phyloP scores from a whole-genome alignment of 1,139 yeast genomes.

The Tardiomyces depauwii region DNA sequence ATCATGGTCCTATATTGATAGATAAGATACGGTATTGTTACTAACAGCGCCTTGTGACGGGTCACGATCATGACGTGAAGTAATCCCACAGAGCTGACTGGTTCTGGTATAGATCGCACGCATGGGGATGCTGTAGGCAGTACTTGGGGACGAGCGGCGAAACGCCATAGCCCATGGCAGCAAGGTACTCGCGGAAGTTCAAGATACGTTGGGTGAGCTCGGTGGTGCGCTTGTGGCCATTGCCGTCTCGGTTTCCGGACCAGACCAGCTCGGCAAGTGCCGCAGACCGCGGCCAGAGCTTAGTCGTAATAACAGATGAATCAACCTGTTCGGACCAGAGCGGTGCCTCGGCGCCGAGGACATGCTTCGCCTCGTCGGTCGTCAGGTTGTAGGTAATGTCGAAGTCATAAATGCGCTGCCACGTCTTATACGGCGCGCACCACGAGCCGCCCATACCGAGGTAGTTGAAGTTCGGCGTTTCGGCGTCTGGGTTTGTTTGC shows the following conservation, averaged over 20 bases:
- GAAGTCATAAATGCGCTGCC: constrained; percentile 37
- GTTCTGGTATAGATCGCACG: constrained; percentile 25
- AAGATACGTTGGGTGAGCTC: constrained; percentile 32
- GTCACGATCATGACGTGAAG: no score
- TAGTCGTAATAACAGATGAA: constrained; percentile 28
- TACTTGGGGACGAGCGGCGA: constrained; percentile 34
- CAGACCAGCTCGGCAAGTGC: constrained; percentile 38
- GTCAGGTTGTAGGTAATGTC: constrained; percentile 31
- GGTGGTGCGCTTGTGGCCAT: constrained; percentile 26
- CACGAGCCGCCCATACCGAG: constrained; percentile 35
- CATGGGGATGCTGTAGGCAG: constrained; percentile 33
- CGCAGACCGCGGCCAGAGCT: constrained; percentile 39
- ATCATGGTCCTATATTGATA: no score
- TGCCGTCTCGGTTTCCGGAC: constrained; percentile 12
- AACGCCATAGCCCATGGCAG: constrained; percentile 30
- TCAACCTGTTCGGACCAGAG: constrained; percentile 39
- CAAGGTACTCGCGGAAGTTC: constrained; percentile 36
- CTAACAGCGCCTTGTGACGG: no score
- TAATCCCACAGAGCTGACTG: background rate
- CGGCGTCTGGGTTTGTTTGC: constrained; percentile 19
- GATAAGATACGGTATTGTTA: no score
- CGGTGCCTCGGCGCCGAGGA: constrained; percentile 37
- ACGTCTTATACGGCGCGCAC: constrained; percentile 41
- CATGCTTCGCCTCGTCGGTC: constrained; percentile 24
- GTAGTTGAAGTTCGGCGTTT: constrained; percentile 24